phyloP scores from a whole-genome alignment of 306 rosid species.

The Inga laurina region DNA sequence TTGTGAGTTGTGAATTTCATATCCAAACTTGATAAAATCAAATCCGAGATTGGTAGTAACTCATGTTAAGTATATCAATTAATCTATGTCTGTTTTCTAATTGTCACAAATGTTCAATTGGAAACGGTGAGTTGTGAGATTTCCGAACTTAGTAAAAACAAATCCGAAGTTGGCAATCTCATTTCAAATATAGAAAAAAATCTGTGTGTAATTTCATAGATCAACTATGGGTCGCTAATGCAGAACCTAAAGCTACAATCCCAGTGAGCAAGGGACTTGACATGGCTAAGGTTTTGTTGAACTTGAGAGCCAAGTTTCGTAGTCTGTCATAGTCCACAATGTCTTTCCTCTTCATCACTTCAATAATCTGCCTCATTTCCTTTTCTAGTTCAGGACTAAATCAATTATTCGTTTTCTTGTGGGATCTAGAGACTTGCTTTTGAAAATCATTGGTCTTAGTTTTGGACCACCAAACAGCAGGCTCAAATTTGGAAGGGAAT shows the following conservation, averaged over 20 bases:
- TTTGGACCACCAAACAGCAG: conserved; percentile 70
- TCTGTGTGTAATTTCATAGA: too few species aligned
- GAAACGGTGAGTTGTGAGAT: too few species aligned
- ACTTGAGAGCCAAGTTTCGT: conserved; percentile 54
- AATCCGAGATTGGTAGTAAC: too few species aligned
- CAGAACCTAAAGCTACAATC: conserved; percentile 60
- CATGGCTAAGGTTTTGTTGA: conserved; percentile 54
- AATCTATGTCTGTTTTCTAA: too few species aligned
- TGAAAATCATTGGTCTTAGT: not conserved
- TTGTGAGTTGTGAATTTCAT: too few species aligned
- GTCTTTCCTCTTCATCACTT: conserved; percentile 56
- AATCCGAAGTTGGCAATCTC: too few species aligned
- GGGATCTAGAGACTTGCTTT: not conserved
- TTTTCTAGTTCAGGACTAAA: conserved; percentile 53
- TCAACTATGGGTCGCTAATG: conserved; percentile 34
- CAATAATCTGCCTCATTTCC: conserved; percentile 51
- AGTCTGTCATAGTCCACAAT: conserved; percentile 60
- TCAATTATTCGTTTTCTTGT: conserved; percentile 46
- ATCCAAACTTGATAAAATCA: too few species aligned
- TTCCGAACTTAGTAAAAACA: too few species aligned
- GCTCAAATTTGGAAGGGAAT: conserved; percentile 49
- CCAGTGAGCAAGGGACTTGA: conserved; percentile 71
- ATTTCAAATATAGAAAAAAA: too few species aligned
- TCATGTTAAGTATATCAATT: too few species aligned
- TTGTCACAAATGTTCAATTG: too few species aligned